Conservation (phyloP, 768 basidiomycete species). For the Amyloporia xantha region DNA sequence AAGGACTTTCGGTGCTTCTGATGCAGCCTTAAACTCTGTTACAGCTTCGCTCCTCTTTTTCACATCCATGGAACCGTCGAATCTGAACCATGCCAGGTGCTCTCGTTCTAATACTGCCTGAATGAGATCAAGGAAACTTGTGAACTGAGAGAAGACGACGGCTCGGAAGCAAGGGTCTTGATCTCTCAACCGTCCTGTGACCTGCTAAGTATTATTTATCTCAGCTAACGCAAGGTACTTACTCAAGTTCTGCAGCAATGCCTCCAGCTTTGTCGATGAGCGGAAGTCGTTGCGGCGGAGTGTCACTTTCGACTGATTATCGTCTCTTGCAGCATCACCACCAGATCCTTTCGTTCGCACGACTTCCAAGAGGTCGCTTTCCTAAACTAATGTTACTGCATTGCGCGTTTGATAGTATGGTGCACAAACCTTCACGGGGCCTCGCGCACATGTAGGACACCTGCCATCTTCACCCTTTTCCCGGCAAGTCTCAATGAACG, state of each 20-base stretch:
- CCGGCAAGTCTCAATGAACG: conserved; percentile 61
- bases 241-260: conserved; percentile 70
- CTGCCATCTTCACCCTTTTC: conserved; percentile 62
- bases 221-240: conserved; percentile 15
- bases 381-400: conserved; percentile 26
- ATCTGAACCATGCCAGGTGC: conserved; percentile 61
- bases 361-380: conserved; percentile 59
- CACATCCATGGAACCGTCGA: conserved; percentile 91
- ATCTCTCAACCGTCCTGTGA: conserved; percentile 50
- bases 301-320: conserved; percentile 38
- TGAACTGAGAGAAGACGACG: conserved; percentile 89
- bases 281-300: conserved; percentile 79
- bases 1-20: conserved; percentile 66
- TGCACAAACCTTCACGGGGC: conserved; percentile 48
- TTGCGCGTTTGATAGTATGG: background rate
- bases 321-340: conserved; percentile 16
- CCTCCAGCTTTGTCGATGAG: conserved; percentile 88
- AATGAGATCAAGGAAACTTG: conserved; percentile 80
- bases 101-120: conserved; percentile 66
- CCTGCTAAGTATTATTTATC: too few species aligned
- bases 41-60: conserved; percentile 74
- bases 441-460: conserved; percentile 77
- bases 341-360: conserved; percentile 33
- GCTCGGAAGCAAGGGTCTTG: conserved; percentile 76
- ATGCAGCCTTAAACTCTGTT: conserved; percentile 65